These are phyloP conservation scores for Rhizopogon rudus DNA, from an alignment of 768 basidiomycete species.

Conservation along the genomic window DNA sequence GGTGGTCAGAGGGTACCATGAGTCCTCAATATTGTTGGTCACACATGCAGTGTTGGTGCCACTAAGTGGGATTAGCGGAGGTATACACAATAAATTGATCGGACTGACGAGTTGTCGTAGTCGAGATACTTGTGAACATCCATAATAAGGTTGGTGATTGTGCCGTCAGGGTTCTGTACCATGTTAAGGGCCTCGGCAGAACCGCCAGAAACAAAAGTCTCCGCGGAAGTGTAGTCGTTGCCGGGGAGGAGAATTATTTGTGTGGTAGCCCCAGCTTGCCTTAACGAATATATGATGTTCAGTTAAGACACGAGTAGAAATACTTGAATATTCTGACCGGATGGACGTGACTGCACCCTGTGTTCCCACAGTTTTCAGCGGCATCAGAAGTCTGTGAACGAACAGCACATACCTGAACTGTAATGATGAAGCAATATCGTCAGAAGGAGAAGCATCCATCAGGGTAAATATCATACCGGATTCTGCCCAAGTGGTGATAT, in stretches of 20 bases:
- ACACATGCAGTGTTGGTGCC: conserved; percentile 42
- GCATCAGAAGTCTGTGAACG: background rate
- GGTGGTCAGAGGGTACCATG: conserved; percentile 40
- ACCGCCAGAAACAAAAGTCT: conserved; percentile 44
- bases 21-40: conserved; percentile 46
- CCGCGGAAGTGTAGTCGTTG: conserved; percentile 50
- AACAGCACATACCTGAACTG: background rate
- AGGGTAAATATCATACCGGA: conserved; percentile 12
- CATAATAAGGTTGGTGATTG: conserved; percentile 42
- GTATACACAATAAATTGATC: conserved; percentile 10
- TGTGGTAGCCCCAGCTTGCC: conserved; percentile 35
- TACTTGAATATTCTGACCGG: conserved; percentile 41
- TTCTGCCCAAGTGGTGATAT: conserved; percentile 43
- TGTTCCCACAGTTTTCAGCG: conserved; percentile 19
- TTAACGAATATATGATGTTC: background rate
- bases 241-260: conserved; percentile 59
- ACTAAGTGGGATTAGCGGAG: conserved; percentile 11
- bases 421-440: background rate
- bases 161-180: conserved; percentile 43
- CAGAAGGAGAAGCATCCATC: background rate
- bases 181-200: conserved; percentile 43
- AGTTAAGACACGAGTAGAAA: background rate
- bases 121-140: conserved; percentile 66
- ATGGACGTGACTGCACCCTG: conserved; percentile 63
- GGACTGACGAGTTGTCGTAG: conserved; percentile 41